Conservation (phyloP, 495 filamentous ascomycete genomes). For the Aspergillus asperescens region DNA sequence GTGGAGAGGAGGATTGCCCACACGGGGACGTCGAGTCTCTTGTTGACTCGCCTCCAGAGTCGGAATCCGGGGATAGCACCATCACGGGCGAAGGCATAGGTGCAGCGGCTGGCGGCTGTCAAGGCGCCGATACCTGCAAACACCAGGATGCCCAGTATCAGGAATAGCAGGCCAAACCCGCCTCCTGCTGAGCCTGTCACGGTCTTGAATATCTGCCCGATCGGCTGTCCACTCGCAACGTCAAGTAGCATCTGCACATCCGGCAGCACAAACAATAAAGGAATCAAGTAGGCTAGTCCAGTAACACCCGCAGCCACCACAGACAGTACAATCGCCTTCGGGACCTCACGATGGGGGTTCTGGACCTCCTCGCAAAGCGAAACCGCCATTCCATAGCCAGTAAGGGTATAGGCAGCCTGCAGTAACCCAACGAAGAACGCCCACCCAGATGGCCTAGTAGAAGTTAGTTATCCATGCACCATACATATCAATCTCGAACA, state of each 20-base stretch:
- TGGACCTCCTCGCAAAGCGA: slow-evolving; percentile 68
- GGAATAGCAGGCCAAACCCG: slow-evolving; percentile 66
- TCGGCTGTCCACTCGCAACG: slow-evolving; percentile 53
- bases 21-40: slow-evolving; percentile 52
- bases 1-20: slow-evolving; percentile 54
- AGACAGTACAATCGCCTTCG: slow-evolving; percentile 65
- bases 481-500: too few relatives aligned
- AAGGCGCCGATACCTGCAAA: slow-evolving; percentile 67
- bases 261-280: slow-evolving; percentile 61
- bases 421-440: slow-evolving; percentile 59
- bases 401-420: slow-evolving; percentile 57
- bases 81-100: slow-evolving; percentile 67
- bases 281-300: slow-evolving; percentile 64
- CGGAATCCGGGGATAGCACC: slow-evolving; percentile 61
- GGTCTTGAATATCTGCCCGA: slow-evolving; percentile 33
- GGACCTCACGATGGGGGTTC: slow-evolving; percentile 59
- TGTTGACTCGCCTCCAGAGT: slow-evolving; percentile 57
- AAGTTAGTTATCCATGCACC: background rate
- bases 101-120: slow-evolving; percentile 70
- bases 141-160: slow-evolving; percentile 68
- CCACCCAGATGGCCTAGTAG: slow-evolving; percentile 49
- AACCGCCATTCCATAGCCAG: slow-evolving; percentile 53
- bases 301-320: slow-evolving; percentile 65
- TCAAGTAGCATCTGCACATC: slow-evolving; percentile 47
- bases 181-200: slow-evolving; percentile 43